Evolutionary conservation across 306 rosid species (phyloP).

Genomic region (Casuarina equisetifolia): DNA sequence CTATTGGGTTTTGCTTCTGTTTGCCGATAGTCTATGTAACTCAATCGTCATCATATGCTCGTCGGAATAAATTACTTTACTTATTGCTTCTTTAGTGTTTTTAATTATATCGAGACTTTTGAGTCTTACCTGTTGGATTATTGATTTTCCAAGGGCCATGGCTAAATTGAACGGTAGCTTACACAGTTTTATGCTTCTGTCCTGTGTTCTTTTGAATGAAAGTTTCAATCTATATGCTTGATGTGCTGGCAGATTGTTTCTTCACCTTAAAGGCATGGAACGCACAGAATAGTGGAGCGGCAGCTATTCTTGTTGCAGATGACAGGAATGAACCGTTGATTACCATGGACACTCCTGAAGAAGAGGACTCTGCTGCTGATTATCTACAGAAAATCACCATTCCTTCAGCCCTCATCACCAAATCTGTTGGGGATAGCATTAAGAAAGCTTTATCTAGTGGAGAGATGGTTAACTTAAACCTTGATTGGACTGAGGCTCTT

Average conservation of each 20-base stretch:
- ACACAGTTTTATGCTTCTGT: background rate
- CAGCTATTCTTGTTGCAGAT: slow-evolving; percentile 93
- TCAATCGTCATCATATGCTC: background rate
- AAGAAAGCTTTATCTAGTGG: slow-evolving; percentile 61
- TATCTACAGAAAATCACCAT: slow-evolving; percentile 71
- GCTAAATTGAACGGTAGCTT: background rate
- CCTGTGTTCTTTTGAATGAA: background rate
- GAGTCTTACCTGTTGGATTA: no score
- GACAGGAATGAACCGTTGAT: slow-evolving; percentile 66
- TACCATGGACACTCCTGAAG: slow-evolving; percentile 97
- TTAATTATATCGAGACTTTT: background rate
- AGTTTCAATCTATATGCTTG: slow-evolving; percentile 6
- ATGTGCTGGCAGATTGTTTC: slow-evolving; percentile 72
- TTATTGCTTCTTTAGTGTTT: background rate
- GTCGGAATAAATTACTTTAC: background rate
- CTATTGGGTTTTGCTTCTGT: background rate
- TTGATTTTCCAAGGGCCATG: background rate
- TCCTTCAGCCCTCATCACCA: slow-evolving; percentile 87
- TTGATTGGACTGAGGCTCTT: slow-evolving; percentile 97
- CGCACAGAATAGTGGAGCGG: slow-evolving; percentile 94
- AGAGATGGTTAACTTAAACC: slow-evolving; percentile 75
- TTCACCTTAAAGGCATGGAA: slow-evolving; percentile 98
- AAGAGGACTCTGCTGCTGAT: slow-evolving; percentile 57
- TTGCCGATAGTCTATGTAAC: background rate
- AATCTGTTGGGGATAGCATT: slow-evolving; percentile 74